Conservation (phyloP, 2,329 filamentous ascomycete genomes). For the Monilinia laxa region DNA sequence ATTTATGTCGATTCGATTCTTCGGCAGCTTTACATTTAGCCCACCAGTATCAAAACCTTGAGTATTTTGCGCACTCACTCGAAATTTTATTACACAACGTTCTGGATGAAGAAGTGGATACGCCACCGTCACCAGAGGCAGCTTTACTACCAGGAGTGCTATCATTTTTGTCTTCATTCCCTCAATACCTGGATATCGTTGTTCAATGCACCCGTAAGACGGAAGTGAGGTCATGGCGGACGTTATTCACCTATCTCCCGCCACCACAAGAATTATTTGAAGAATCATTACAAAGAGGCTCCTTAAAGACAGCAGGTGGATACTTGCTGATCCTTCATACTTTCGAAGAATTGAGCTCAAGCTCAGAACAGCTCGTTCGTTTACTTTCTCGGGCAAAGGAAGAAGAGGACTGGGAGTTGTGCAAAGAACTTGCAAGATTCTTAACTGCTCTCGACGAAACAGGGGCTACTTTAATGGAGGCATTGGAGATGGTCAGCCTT, state of each 20-base stretch:
- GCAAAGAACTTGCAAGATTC: conserved; percentile 93
- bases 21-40: conserved; percentile 78
- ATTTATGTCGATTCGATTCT: conserved; percentile 74
- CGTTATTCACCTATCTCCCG: conserved; percentile 86
- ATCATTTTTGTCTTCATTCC: conserved; percentile 68
- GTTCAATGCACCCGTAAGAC: conserved; percentile 98
- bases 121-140: conserved; percentile 60
- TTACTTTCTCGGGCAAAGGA: conserved; percentile 77
- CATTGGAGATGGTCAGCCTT: conserved; percentile 63
- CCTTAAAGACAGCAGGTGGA: conserved; percentile 90
- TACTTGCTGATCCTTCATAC: conserved; percentile 95
- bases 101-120: conserved; percentile 90
- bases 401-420: conserved; percentile 91
- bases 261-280: conserved; percentile 91
- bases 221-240: conserved; percentile 91
- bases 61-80: conserved; percentile 90
- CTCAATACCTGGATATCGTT: conserved; percentile 88
- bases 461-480: conserved; percentile 74
- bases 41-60: conserved; percentile 79
- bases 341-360: conserved; percentile 65
- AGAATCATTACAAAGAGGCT: conserved; percentile 79
- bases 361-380: conserved; percentile 75
- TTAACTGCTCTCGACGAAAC: conserved; percentile 87
- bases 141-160: conserved; percentile 63
- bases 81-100: conserved; percentile 92